Evolutionary conservation across 768 basidiomycete species (phyloP), one percentile per base, ranked within the genome.

Genomic region (Nidularia sp.): DNA sequence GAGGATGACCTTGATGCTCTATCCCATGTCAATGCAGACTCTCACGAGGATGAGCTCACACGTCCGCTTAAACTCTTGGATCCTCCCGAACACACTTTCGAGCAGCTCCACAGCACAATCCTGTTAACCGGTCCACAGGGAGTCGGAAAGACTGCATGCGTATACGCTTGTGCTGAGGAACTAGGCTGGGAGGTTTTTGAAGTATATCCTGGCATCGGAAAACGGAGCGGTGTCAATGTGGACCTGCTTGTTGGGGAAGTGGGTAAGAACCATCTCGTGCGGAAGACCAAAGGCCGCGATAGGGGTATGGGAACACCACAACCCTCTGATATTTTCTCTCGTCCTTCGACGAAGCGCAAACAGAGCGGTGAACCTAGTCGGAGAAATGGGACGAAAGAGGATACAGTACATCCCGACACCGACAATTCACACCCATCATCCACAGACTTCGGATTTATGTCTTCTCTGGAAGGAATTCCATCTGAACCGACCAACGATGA

Each of bases 101-200:
- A 73, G 41, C 68, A 75, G 46, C 75, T 98, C 34, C 85, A 86
- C 46, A 98, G 98, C 66, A 88, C 93, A 0, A 88, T 98, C 47
- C 72, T 99, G 10, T 78, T 99, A 39, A 65, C 73, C 42, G 97
- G 97, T 0, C 93, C 93, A 1, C 69, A 79, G 33, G 96, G 95
- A 8, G 77, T 76, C 49, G 97, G 97, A 33, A 99, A 99, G 72
- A 95, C 93, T 4, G 86, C 92, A 1, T 81, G 92, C 18, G 88
- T 97, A 2, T 94, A 97, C 68, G 94, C 96, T 0, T 95, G 93
- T 62, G 93, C 94, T 4, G 83, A 85, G 50, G 96, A 99, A 69
- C 76, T 99, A 34, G 92, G 86, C 10, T 99, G 92, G 91, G 91
- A 95, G 47, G 84, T 98, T 9, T 97, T 98, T 62, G 97, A 99